Base-by-base conservation (phyloP, 495 filamentous ascomycete genomes). In the Aspergillus mulundensis region DNA sequence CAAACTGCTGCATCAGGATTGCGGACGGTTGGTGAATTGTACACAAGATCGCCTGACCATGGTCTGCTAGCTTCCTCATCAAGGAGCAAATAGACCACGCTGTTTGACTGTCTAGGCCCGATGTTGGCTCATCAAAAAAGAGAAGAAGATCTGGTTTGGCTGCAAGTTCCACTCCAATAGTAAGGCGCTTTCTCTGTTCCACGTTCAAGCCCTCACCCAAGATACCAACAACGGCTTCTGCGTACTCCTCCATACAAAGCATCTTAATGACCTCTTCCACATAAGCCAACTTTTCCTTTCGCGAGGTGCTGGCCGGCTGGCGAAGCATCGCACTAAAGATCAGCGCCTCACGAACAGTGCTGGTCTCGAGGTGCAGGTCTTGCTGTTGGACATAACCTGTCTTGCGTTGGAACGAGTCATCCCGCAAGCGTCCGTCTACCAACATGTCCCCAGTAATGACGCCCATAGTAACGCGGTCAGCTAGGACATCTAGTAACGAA, bases 331-430 rank as follows among this genome's bases (percentile, higher is more conserved):
- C 92, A 52, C 84, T 88, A 70, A 97, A 97, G 41, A 81, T 77
- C 14, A 97, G 77, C 25, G 91, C 90, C 57, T 79, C 91, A 23
- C 91, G 83, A 19, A 96, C 91, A 7, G 92, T 97, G 6, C 84
- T 84, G 0, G 89, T 94, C 23, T 86, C 78, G 16, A 94, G 76
- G 71, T 95, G 91, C 12, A 97, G 77, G 79, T 97, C 91, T 68
- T 95, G 90, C 67, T 97, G 92, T 62, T 97, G 89, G 14, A 91
- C 91, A 63, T 96, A 97, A 14, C 91, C 91, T 2, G 90, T 95
- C 72, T 92, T 93, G 34, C 91, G 85, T 61, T 92, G 89, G 76
- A 96, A 96, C 0, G 87, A 90, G 16, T 78, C 73, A 63, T 94
- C 88, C 7, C 87, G 81, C 39, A 78, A 84, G 21, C 76, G 78